phyloP scores from a whole-genome alignment of 371 early-diverging fungal genomes.

The Paraphysoderma sedebokerense region DNA sequence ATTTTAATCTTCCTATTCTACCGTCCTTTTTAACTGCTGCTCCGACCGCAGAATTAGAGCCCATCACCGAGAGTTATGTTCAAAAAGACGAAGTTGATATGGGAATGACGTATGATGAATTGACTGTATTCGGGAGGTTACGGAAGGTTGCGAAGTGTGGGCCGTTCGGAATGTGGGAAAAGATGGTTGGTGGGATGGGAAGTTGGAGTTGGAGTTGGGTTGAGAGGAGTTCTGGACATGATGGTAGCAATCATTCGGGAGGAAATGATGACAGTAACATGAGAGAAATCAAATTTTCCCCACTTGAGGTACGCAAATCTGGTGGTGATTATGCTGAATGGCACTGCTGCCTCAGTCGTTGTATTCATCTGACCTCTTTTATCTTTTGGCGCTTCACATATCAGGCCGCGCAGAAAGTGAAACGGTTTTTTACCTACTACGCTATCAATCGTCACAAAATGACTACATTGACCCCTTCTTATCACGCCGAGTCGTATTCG shows the following conservation, averaged over 20 bases:
- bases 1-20: slow-evolving; percentile 52
- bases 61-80: slow-evolving; percentile 36
- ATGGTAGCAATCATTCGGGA: too few species aligned
- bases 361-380: background rate
- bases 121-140: slow-evolving; percentile 76
- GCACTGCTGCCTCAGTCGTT: too few species aligned
- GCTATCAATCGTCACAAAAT: slow-evolving; percentile 95
- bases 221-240: background rate
- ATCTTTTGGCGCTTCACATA: background rate
- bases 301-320: background rate
- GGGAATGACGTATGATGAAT: slow-evolving; percentile 93
- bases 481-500: slow-evolving; percentile 87
- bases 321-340: too few species aligned
- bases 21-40: slow-evolving; percentile 65
- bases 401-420: slow-evolving; percentile 74
- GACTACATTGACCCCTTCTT: slow-evolving; percentile 88
- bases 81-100: slow-evolving; percentile 47
- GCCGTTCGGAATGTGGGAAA: slow-evolving; percentile 80
- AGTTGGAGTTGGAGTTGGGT: too few species aligned
- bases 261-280: background rate
- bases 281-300: background rate
- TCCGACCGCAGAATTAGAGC: slow-evolving; percentile 92
- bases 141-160: slow-evolving; percentile 77
- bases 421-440: slow-evolving; percentile 87
- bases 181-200: slow-evolving; percentile 52